Evolutionary conservation across 2,329 filamentous ascomycete genomes (phyloP).

Genomic region (Polychaeton citri): DNA sequence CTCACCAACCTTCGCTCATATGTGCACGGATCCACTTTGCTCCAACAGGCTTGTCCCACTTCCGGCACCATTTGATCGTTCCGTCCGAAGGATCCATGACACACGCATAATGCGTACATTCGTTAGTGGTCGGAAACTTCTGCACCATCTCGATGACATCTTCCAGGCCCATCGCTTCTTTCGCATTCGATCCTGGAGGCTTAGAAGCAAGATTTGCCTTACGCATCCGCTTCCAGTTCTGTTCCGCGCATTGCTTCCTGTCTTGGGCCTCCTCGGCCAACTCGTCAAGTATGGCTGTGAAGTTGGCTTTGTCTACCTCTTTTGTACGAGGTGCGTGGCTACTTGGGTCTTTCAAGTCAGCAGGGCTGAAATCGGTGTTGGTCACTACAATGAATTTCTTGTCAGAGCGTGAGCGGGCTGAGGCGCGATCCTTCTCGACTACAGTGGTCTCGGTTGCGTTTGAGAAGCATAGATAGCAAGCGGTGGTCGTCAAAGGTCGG

Average conservation of each 20-base stretch:
- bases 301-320: not conserved
- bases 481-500: constrained; percentile 37
- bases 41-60: constrained; percentile 10
- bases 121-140: constrained; percentile 41
- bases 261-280: constrained; percentile 22
- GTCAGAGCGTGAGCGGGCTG: constrained; percentile 32
- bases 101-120: constrained; percentile 44
- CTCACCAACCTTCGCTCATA: not conserved
- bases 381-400: constrained; percentile 41
- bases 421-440: constrained; percentile 43
- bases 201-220: too few relatives aligned
- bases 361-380: constrained; percentile 40
- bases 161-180: too few relatives aligned
- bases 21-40: constrained; percentile 10
- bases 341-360: constrained; percentile 5
- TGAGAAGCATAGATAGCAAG: constrained; percentile 45
- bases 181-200: too few relatives aligned
- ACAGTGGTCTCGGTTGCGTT: constrained; percentile 34
- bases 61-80: constrained; percentile 8
- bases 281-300: constrained; percentile 9
- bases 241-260: constrained; percentile 18
- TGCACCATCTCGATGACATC: constrained; percentile 37
- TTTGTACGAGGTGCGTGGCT: not conserved
- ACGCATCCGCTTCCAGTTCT: too few relatives aligned
- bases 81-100: constrained; percentile 39